A percentile compares a stretch with the other conserved stretches of the same genome.
phyloP scores from a whole-genome alignment of 2,329 filamentous ascomycete genomes.

The Aspergillus glaucus region DNA sequence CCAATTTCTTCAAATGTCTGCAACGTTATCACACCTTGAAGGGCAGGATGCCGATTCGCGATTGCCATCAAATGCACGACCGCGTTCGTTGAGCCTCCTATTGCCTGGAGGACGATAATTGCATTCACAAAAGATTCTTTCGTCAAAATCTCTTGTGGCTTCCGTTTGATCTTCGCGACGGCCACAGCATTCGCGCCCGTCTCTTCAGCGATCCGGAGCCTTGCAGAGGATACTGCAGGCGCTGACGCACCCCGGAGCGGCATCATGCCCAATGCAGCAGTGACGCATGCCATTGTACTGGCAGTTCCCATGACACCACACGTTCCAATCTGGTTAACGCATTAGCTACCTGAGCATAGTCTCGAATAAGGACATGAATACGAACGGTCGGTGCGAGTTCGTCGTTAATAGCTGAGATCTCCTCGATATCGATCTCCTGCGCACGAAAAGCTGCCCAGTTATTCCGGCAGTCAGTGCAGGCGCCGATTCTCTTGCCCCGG shows the following conservation, averaged over 20 bases:
- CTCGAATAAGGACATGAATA: not conserved
- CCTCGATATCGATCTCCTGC: slow-evolving; percentile 62
- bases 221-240: slow-evolving; percentile 48
- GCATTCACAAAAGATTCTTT: slow-evolving; percentile 48
- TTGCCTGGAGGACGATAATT: slow-evolving; percentile 48
- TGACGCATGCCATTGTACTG: slow-evolving; percentile 52
- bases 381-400: slow-evolving; percentile 64
- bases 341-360: slow-evolving; percentile 3
- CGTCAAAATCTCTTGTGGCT: slow-evolving; percentile 41
- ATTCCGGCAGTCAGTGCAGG: slow-evolving; percentile 68
- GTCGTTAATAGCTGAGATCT: slow-evolving; percentile 64
- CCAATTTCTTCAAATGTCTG: slow-evolving; percentile 46
- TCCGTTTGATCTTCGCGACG: slow-evolving; percentile 33
- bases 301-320: slow-evolving; percentile 56
- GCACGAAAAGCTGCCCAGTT: slow-evolving; percentile 67
- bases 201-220: slow-evolving; percentile 49
- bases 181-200: slow-evolving; percentile 46
- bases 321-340: slow-evolving; percentile 36
- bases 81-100: slow-evolving; percentile 53
- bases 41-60: slow-evolving; percentile 46
- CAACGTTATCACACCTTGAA: slow-evolving; percentile 42
- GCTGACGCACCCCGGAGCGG: slow-evolving; percentile 48
- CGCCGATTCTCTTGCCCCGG: slow-evolving; percentile 58
- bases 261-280: slow-evolving; percentile 49
- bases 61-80: slow-evolving; percentile 52